Evolutionary conservation across 768 basidiomycete genomes (phyloP).

Genomic region (Chalciporus piperatus): DNA sequence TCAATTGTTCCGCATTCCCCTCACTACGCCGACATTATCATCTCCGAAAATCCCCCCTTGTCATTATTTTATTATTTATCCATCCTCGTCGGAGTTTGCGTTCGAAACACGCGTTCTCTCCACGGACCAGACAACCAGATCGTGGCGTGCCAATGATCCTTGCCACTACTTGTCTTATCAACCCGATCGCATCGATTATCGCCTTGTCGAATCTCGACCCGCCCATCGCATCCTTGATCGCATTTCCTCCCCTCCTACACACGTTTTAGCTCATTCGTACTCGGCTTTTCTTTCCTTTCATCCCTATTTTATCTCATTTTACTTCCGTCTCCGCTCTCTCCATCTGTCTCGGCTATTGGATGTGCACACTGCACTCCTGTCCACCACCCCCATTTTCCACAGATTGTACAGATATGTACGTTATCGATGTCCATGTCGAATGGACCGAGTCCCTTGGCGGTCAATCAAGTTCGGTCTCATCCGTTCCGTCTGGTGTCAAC

Average conservation of each 20-base stretch:
- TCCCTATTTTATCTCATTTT: background rate
- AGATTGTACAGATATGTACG: background rate
- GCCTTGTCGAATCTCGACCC: background rate
- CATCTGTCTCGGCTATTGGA: background rate
- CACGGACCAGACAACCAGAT: no score
- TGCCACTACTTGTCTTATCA: no score
- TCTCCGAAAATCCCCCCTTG: background rate
- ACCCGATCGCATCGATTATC: conserved; percentile 5
- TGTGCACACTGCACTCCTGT: background rate
- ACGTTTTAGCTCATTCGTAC: background rate
- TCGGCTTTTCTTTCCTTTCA: no score
- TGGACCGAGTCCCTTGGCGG: background rate
- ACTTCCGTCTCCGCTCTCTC: background rate
- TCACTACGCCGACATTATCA: background rate
- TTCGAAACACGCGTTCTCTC: background rate
- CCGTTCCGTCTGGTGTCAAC: background rate
- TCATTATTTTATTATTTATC: background rate
- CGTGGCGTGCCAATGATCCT: no score
- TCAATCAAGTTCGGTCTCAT: background rate
- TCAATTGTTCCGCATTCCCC: no score
- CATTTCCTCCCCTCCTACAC: no score
- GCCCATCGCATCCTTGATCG: background rate
- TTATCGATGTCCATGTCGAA: background rate
- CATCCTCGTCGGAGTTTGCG: background rate
- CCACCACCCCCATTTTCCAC: background rate